Base-by-base conservation (phyloP, 192 early-diverging fungal species). In the Coemansia sp. region DNA sequence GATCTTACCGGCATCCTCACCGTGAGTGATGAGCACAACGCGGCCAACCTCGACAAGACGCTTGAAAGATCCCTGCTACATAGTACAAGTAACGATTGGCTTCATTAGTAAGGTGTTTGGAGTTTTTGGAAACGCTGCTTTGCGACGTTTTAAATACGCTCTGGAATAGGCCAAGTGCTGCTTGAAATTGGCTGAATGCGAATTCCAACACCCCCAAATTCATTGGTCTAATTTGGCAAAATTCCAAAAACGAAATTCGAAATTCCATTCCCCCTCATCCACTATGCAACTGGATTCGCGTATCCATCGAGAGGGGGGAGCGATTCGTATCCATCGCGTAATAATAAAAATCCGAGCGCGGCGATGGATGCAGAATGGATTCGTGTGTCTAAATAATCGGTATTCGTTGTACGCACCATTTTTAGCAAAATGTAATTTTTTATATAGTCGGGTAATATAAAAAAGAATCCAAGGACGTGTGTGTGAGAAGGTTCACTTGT, bases 21-120 rank as follows among this genome's bases (percentile, higher is more conserved):
- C 97, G 87, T 90, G 88, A 86, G 91, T 97, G 75, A 99, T 75
- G 70, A 96, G 86, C 77, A 99, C 95, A 60, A 99, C 94, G 85
- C 96, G 95, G 80, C 96, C 96, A 84, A 97, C 92, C 86, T 99
- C 93, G 83, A 97, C 95, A 83, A 91, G 87, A 84, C 91, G 91
- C 83, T 92, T 89, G 87, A 93, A 94, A 63, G 89, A 81, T 85
- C 70, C 63, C 73, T 75, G 58, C 70, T 79, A 79, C 71, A 72
- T 23, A 59, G 23, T 7, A 12, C 12, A 36, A 52, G n/a, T 26
- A 52, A 47, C 18, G 9, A 20, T 18, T 47, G n/a, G 43, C 18
- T 47, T 47, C 10, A 58, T 58, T 58, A 58, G 56, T 58, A 13
- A 8, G 14, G 34, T 21, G 16, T 18, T 47, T 20, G 4, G 31